Evolutionary conservation across 164 flowering plant species (phyloP).

Genomic region (Chimonanthus praecox): DNA sequence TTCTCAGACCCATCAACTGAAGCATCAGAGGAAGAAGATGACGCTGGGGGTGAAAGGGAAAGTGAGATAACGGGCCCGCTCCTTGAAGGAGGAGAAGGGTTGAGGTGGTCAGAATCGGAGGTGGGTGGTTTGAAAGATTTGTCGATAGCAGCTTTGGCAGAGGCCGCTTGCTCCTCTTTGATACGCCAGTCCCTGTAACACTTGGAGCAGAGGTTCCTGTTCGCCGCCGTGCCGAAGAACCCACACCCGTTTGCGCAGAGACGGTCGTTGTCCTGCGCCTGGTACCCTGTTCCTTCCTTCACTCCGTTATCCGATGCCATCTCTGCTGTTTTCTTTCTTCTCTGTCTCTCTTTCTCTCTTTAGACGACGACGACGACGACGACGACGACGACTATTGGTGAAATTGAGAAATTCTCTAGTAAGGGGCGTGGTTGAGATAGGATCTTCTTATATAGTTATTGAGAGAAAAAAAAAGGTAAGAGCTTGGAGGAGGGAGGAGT

Average conservation of each 20-base stretch:
- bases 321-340: no score
- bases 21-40: neutral
- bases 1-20: conserved; percentile 21
- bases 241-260: conserved; percentile 80
- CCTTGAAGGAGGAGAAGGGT: no score
- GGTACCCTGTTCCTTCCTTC: no score
- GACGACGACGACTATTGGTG: no score
- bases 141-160: conserved; percentile 40
- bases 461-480: no score
- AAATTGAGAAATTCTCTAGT: no score
- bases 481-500: no score
- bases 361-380: no score
- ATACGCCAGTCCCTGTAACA: conserved; percentile 53
- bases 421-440: no score
- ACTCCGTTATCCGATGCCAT: no score
- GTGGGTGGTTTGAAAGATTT: conserved; percentile 26
- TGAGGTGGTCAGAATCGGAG: neutral
- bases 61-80: conserved; percentile 1
- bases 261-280: conserved; percentile 35
- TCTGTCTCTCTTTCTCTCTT: no score
- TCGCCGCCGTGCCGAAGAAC: conserved; percentile 65
- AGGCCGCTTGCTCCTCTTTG: conserved; percentile 46
- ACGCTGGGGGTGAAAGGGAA: conserved; percentile 2
- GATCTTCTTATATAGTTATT: no score
- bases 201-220: conserved; percentile 62